Evolutionary conservation across 208 protist genomes (phyloP).

Genomic region (Acanthamoeba rhysodes): DNA sequence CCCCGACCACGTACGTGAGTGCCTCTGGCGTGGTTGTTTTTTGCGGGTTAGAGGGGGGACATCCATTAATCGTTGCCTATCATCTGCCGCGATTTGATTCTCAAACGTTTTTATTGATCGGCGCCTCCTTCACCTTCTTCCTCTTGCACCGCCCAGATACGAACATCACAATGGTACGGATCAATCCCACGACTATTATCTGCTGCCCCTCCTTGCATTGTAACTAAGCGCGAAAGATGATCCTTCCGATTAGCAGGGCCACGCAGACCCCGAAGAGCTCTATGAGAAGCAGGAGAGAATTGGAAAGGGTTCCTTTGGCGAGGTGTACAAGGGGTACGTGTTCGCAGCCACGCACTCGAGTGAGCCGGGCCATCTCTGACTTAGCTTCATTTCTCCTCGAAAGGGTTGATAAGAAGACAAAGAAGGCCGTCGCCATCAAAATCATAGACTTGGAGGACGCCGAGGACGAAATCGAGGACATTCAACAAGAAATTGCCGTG

Average conservation of each 20-base stretch:
- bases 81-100: neutral
- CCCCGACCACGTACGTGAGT: too few relatives aligned
- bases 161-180: neutral
- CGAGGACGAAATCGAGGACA: constrained; percentile 96
- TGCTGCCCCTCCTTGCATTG: neutral
- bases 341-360: neutral
- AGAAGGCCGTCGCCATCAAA: constrained; percentile 93
- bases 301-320: constrained; percentile 93
- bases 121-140: neutral
- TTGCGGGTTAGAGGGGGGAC: too few relatives aligned
- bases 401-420: constrained; percentile 87
- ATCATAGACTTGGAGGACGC: constrained; percentile 95
- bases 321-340: constrained; percentile 91
- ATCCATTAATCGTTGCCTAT: too few relatives aligned
- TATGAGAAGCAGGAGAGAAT: constrained; percentile 86
- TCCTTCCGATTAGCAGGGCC: neutral
- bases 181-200: neutral
- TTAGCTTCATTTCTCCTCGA: neutral
- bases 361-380: too few relatives aligned
- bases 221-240: neutral
- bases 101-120: neutral
- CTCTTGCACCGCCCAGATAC: neutral
- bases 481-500: constrained; percentile 94
- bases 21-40: too few relatives aligned
- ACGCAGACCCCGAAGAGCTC: constrained; percentile 68